Evolutionary conservation across 2,329 filamentous ascomycete genomes (phyloP), one percentile per base, ranked within the genome.

Genomic region (Chalaropsis thielavioides): DNA sequence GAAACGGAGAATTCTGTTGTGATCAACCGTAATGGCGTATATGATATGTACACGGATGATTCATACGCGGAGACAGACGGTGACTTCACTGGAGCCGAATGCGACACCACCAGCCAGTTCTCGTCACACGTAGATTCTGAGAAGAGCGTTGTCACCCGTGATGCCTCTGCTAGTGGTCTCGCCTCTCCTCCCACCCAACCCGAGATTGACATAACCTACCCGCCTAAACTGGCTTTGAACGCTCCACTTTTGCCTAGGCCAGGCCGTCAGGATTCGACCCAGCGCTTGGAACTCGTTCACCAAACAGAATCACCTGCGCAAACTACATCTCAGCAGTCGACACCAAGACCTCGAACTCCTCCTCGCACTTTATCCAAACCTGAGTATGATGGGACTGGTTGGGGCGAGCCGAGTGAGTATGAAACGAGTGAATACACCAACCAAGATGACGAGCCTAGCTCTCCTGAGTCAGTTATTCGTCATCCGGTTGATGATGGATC

Each of bases 401-500:
- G 83, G 81, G 81, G 82, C 8, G 79, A 82, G 46, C 77, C 79
- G 24, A 75, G 76, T 22, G 68, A 67, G 19, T 69, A 68, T 59
- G 78, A 79, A 49, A 67, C 65, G n/a, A 67, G 65, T n/a, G 62
- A 51, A 40, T 67, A 64, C 59, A 67, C 65, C 27, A 67, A 67
- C 27, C 77, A 81, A 40, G 79, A 81, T 1, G 76, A 83, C 0
- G 85, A 87, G 68, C 84, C 84, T 10, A 83, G 84, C 41, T 95
- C 90, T 7, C 92, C 92, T 15, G 89, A 91, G 61, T 97, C 92
- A 6, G 92, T 97, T 24, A 92, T 96, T 68, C 88, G 89, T 68
- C 89, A 92, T 71, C 84, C 85, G 1, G 74, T 89, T 60, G 72
- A 74, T 11, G 73, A 73, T 7, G 66, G 58, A 38, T 70, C 69